Evolutionary conservation across 441 rosid genomes (phyloP).

Genomic region (Francoa sonchifolia): DNA sequence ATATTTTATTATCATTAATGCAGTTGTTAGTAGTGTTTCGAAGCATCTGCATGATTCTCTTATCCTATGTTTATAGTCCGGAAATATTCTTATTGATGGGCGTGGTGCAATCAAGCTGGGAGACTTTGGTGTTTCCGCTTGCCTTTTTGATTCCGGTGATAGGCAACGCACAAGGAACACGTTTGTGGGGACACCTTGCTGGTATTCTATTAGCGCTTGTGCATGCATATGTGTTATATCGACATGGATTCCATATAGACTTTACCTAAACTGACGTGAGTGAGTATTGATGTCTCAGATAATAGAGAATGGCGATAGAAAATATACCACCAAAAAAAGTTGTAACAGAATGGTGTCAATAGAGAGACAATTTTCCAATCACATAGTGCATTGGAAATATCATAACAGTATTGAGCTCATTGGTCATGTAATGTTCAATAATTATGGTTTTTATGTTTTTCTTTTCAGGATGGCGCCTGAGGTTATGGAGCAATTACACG

Average conservation of each 20-base stretch:
- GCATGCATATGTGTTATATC: too few species aligned
- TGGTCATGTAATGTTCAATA: neutral
- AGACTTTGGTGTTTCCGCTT: conserved; percentile 94
- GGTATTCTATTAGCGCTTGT: conserved; percentile 39
- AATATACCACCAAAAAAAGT: too few species aligned
- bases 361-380: too few species aligned
- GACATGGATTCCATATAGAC: too few species aligned
- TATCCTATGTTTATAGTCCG: conserved; percentile 43
- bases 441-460: conserved; percentile 7
- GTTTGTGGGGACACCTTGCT: conserved; percentile 98
- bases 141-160: conserved; percentile 96
- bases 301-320: too few species aligned
- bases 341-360: too few species aligned
- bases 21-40: too few species aligned
- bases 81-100: conserved; percentile 73
- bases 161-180: conserved; percentile 96
- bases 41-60: conserved; percentile 10
- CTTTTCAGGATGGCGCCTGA: conserved; percentile 97
- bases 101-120: conserved; percentile 82
- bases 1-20: neutral
- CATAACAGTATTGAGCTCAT: too few species aligned
- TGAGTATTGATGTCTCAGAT: too few species aligned
- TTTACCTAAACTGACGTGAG: too few species aligned
- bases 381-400: too few species aligned
- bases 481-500: conserved; percentile 97